Evolutionary conservation across 129 eudicot species (phyloP).

Genomic region (Tagetes erecta): DNA sequence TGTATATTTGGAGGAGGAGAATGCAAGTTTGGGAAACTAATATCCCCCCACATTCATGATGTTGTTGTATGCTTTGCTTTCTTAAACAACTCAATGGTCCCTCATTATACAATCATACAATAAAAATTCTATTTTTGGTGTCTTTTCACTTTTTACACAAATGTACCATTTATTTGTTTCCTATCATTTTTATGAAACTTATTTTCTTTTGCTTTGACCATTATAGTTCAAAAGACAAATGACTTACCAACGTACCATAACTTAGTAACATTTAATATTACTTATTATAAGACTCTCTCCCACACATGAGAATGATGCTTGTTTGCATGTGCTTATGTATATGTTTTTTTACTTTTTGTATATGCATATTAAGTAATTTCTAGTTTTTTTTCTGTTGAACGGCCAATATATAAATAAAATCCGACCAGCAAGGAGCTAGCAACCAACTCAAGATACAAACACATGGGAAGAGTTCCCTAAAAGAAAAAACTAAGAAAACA

Average conservation of each 20-base stretch:
- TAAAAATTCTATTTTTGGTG: neutral
- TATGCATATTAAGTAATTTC: too few relatives aligned
- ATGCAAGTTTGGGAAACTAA: neutral
- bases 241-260: slow-evolving; percentile 2
- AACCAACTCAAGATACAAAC: too few relatives aligned
- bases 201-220: neutral
- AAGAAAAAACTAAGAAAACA: too few relatives aligned
- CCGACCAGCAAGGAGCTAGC: too few relatives aligned
- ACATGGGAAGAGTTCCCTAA: too few relatives aligned
- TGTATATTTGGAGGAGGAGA: neutral
- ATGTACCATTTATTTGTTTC: neutral
- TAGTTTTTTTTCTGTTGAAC: too few relatives aligned
- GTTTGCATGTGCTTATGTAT: neutral
- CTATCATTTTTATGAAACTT: neutral
- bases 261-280: neutral
- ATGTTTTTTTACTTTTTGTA: too few relatives aligned
- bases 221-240: neutral
- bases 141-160: slow-evolving; percentile 1
- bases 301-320: neutral
- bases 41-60: neutral
- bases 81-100: neutral
- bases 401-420: too few relatives aligned
- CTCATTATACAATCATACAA: neutral
- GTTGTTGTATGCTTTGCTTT: neutral
- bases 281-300: neutral